Base-by-base conservation (phyloP, 345 rosid genomes). In the Murraya koenigii region DNA sequence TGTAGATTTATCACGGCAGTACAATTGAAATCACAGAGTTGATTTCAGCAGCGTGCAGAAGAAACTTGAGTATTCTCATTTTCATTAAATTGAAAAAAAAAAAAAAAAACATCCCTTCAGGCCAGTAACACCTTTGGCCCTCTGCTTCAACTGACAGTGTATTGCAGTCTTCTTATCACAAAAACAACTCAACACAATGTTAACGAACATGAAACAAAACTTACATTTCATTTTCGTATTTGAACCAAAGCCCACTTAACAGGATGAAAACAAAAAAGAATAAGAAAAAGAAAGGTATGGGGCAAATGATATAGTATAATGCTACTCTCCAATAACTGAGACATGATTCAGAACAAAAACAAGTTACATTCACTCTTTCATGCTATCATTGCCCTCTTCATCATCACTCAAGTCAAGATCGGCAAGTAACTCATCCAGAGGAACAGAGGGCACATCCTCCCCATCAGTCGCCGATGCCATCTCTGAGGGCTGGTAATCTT, bases 401-500 rank as follows among this genome's bases (percentile, higher is more conserved):
- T 66, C 75, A 22, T 80, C 87, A 60, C 86, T 86, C 0, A 91
- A 59, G 20, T 81, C 88, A 36, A 91, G 90, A 52, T 89, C 92
- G 8, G 86, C 90, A 58, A 87, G 88, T 75, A 90, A 75, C 78
- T 89, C 92, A 4, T 86, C 90, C 60, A 89, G 69, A 1, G 90
- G 89, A 19, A 86, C 76, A 59, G 87, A 41, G 15, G 92, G 88
- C 15, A 75, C 54, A 26, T 87, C 95, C 56, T 88, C 91, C 61
- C 85, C 96, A 54, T 88, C 91, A 7, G 90, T 79, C 69, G 87
- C 68, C 0, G 92, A 84, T 66, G 85, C 88, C 81, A 85, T 81
- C 80, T 89, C 90, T 1, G 93, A 87, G n/a, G 87, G 84, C 76
- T 88, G 85, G 80, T 89, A 87, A 0, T 88, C 92, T 74, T 67